phyloP scores from a whole-genome alignment of 2,329 filamentous ascomycete genomes.

The Sporothrix globosa region DNA sequence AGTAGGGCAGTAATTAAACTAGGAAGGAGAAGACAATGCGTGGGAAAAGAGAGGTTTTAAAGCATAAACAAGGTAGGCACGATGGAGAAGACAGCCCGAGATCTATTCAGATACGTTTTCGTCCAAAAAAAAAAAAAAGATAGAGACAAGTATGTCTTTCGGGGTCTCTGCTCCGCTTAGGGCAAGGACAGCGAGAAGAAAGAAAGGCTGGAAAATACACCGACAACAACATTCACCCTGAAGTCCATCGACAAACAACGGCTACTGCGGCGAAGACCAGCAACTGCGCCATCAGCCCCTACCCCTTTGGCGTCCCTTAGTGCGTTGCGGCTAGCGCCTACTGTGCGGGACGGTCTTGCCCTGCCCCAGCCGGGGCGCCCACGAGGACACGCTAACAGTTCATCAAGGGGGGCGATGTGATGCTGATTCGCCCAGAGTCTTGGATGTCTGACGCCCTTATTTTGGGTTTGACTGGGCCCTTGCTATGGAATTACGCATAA shows the following conservation, averaged over 20 bases:
- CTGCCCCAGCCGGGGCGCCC: not conserved
- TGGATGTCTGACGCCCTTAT: conserved; percentile 4
- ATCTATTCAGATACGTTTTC: conserved; percentile 7
- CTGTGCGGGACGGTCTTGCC: conserved; percentile 15
- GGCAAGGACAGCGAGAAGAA: not conserved
- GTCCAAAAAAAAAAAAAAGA: not conserved
- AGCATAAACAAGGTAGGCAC: not conserved
- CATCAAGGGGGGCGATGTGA: not conserved
- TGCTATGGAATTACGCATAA: conserved; percentile 17
- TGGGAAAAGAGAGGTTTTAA: conserved; percentile 5
- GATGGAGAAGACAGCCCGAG: not conserved
- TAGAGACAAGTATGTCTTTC: not conserved
- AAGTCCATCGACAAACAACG: not conserved
- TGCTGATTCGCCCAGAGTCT: conserved; percentile 16
- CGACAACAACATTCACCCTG: not conserved
- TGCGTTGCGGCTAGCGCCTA: conserved; percentile 19
- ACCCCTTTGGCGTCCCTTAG: not conserved
- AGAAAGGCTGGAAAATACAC: not conserved
- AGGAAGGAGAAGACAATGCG: conserved; percentile 3
- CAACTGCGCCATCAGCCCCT: conserved; percentile 14
- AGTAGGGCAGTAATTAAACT: conserved; percentile 14
- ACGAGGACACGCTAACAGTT: not conserved
- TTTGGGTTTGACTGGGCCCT: not conserved
- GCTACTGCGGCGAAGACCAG: not conserved
- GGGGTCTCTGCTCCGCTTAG: not conserved